Evolutionary conservation across 495 filamentous ascomycete genomes (phyloP), one percentile per base, ranked within the genome.

Genomic region (Opeltia flavorubescens): DNA sequence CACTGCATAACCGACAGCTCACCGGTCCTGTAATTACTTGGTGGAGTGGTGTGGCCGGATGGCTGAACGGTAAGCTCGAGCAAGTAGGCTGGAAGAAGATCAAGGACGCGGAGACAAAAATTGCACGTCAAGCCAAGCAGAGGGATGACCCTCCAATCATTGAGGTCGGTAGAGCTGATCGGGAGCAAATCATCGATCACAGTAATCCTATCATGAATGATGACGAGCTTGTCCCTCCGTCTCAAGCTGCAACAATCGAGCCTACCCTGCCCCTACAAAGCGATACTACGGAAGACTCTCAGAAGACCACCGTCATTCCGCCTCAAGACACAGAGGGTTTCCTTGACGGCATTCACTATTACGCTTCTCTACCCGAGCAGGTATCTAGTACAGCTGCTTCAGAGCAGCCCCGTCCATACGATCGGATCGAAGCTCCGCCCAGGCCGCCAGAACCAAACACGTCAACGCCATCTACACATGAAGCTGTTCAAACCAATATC

Each of bases 21-120:
- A 81, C 86, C 46, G 91, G 91, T 1, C 87, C 91, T 1, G 86
- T 95, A 9, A 78, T 95, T 35, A 86, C 85, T 13, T 91, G 81
- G 62, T 98, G 85, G 82, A 96, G 89, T 62, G 91, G 91, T 8
- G 67, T 84, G 49, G 86, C 80, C 38, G 78, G 83, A 47, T 84
- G 83, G 72, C 68, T 66, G 39, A 81, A 84, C 60, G 86, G 82
- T 25, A 84, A 81, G 55, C 65, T 89, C 48, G 81, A 76, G 54
- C 78, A 79, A 50, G 74, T 88, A 33, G 74, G 80, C 6, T 72
- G 82, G 17, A 75, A 74, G 30, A 51, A 44, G 53, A 65, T 51
- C 48, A 51, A 45, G 59, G 55, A 52, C 18, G 62, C 50, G 29
- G 50, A 50, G 44, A 43, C 45, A 33, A 30, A 51, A 45, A 50